These are phyloP conservation scores for Raffaelea ambrosiae DNA, from an alignment of 2,329 filamentous ascomycete genomes.

Conservation along the genomic window DNA sequence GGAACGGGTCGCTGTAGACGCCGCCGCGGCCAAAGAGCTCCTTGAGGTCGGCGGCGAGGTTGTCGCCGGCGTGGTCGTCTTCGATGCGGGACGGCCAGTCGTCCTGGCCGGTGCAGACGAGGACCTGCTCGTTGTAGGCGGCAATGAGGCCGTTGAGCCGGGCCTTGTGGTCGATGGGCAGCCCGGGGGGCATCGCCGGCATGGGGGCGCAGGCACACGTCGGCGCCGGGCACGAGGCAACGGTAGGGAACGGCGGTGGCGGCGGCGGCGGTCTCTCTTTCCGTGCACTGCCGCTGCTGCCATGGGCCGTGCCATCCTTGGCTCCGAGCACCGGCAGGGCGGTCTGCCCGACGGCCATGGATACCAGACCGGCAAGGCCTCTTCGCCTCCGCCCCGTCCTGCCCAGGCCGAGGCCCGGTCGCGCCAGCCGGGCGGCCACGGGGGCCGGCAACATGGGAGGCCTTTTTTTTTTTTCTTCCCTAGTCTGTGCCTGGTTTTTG, in stretches of 20 bases:
- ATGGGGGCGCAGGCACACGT: constrained; percentile 67
- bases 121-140: constrained; percentile 69
- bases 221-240: constrained; percentile 60
- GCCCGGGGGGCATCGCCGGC: constrained; percentile 52
- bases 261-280: constrained; percentile 9
- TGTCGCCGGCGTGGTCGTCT: constrained; percentile 61
- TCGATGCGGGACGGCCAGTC: constrained; percentile 84
- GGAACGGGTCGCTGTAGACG: constrained; percentile 66
- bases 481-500: not conserved
- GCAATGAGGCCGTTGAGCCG: constrained; percentile 70
- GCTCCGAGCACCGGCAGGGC: too few species aligned
- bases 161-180: constrained; percentile 66
- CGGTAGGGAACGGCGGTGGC: constrained; percentile 30
- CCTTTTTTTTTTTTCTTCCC: not conserved
- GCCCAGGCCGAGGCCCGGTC: not conserved
- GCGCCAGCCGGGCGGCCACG: not conserved
- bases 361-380: not conserved
- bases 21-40: constrained; percentile 59
- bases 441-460: not conserved
- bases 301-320: not conserved
- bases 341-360: too few species aligned
- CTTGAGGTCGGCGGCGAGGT: constrained; percentile 65
- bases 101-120: constrained; percentile 70
- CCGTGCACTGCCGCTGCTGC: not conserved
- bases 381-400: not conserved